Conservation (phyloP, 495 filamentous ascomycete species). For the Aspergillus asperescens region DNA sequence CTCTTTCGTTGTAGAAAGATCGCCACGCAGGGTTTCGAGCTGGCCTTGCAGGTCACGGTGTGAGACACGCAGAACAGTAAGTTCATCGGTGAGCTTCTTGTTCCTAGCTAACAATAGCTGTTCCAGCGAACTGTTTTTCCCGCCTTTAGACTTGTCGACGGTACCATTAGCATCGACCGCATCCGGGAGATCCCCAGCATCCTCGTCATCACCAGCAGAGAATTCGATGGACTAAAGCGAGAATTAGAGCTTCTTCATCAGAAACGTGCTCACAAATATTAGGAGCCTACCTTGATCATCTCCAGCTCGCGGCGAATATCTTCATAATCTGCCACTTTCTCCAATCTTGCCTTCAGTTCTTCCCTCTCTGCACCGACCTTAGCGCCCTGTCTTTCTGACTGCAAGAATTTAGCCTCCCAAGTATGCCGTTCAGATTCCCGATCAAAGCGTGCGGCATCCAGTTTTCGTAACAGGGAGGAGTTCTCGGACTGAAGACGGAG, state of each 20-base stretch:
- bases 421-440: constrained; percentile 70
- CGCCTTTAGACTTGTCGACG: constrained; percentile 47
- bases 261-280: too few species aligned
- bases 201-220: constrained; percentile 81
- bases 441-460: constrained; percentile 77
- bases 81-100: constrained; percentile 89
- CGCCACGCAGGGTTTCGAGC: constrained; percentile 73
- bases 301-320: constrained; percentile 94
- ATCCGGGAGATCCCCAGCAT: constrained; percentile 33
- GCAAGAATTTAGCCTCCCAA: constrained; percentile 61
- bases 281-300: constrained; percentile 65
- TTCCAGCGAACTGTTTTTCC: constrained; percentile 65
- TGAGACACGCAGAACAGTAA: constrained; percentile 87
- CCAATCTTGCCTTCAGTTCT: constrained; percentile 67
- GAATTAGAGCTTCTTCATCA: not conserved
- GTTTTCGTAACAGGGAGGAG: constrained; percentile 75
- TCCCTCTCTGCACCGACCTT: constrained; percentile 68
- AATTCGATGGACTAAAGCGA: constrained; percentile 80
- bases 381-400: constrained; percentile 37
- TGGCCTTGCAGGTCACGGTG: constrained; percentile 85
- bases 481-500: constrained; percentile 87
- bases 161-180: constrained; percentile 44
- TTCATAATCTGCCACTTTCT: constrained; percentile 90
- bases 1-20: constrained; percentile 74
- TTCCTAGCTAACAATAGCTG: constrained; percentile 88